These are phyloP conservation scores for Epichloe sibirici DNA, from an alignment of 2,329 filamentous ascomycete genomes.

Conservation along the genomic window DNA sequence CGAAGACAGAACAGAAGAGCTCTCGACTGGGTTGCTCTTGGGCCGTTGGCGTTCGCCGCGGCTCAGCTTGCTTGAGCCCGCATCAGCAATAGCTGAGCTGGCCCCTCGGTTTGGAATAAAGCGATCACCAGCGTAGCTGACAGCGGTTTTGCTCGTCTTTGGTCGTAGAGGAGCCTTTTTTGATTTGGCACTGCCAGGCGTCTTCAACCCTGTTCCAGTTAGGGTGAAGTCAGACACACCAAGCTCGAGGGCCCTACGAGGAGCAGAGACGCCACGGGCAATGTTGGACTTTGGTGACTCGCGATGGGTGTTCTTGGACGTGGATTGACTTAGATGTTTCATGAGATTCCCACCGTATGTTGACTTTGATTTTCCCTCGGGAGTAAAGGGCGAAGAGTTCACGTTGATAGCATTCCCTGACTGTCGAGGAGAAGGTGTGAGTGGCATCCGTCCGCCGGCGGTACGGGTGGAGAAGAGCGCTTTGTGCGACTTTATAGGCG, in stretches of 20 bases:
- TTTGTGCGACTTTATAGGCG: slow-evolving; percentile 88
- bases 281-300: slow-evolving; percentile 98
- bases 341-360: slow-evolving; percentile 72
- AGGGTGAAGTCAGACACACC: slow-evolving; percentile 88
- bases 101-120: slow-evolving; percentile 92
- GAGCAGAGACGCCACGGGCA: slow-evolving; percentile 59
- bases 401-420: slow-evolving; percentile 43
- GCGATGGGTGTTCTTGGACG: slow-evolving; percentile 54
- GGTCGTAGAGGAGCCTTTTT: slow-evolving; percentile 44
- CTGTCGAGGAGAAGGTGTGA: slow-evolving; percentile 81
- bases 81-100: slow-evolving; percentile 76
- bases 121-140: slow-evolving; percentile 73
- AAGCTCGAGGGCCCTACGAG: slow-evolving; percentile 72
- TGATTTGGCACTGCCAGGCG: slow-evolving; percentile 43
- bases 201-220: slow-evolving; percentile 66
- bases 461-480: slow-evolving; percentile 86
- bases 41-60: slow-evolving; percentile 55
- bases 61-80: slow-evolving; percentile 74
- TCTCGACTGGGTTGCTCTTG: slow-evolving; percentile 58
- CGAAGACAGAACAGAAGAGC: slow-evolving; percentile 63
- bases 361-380: slow-evolving; percentile 57
- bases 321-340: slow-evolving; percentile 62
- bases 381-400: slow-evolving; percentile 66
- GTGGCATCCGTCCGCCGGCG: slow-evolving; percentile 85
- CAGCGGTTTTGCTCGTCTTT: slow-evolving; percentile 62